These are phyloP conservation scores for Mortierella sp. DNA, from an alignment of 371 early-diverging fungal species.

Conservation along the genomic window DNA sequence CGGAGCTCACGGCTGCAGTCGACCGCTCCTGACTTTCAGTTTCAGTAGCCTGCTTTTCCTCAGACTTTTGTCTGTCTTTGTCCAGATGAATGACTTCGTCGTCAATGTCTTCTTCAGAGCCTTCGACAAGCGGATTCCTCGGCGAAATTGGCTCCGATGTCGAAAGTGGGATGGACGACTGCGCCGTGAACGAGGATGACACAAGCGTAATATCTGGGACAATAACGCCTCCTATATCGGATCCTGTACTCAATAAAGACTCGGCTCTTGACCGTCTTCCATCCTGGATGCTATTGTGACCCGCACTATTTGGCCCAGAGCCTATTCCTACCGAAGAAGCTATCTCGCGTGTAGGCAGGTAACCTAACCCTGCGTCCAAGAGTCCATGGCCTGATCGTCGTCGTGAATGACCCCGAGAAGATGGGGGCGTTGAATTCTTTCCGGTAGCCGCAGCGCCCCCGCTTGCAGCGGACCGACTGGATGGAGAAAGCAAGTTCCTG, in stretches of 20 bases:
- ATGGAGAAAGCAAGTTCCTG: constrained; percentile 40
- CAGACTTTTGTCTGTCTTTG: background rate
- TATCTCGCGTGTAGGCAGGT: constrained; percentile 29
- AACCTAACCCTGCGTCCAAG: constrained; percentile 24
- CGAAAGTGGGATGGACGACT: constrained; percentile 17
- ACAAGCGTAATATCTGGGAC: constrained; percentile 52
- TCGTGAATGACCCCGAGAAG: constrained; percentile 22
- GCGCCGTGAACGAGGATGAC: constrained; percentile 43
- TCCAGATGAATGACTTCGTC: background rate
- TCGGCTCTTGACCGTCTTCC: constrained; percentile 51
- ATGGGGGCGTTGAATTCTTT: constrained; percentile 13
- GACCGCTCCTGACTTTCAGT: constrained; percentile 12
- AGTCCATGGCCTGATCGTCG: constrained; percentile 46
- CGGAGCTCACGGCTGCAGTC: background rate
- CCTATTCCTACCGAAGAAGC: constrained; percentile 13
- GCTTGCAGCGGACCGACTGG: constrained; percentile 9
- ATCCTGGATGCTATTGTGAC: constrained; percentile 25
- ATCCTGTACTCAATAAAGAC: constrained; percentile 48
- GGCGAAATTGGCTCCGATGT: constrained; percentile 29
- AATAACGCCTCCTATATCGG: constrained; percentile 48
- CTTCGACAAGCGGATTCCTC: background rate
- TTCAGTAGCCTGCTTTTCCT: background rate
- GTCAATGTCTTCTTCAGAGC: constrained; percentile 4
- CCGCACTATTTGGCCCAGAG: constrained; percentile 48
- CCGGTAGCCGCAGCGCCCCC: constrained; percentile 10